These are phyloP conservation scores for Seminavis robusta DNA, from an alignment of 108 stramenopile genomes.

Conservation along the genomic window DNA sequence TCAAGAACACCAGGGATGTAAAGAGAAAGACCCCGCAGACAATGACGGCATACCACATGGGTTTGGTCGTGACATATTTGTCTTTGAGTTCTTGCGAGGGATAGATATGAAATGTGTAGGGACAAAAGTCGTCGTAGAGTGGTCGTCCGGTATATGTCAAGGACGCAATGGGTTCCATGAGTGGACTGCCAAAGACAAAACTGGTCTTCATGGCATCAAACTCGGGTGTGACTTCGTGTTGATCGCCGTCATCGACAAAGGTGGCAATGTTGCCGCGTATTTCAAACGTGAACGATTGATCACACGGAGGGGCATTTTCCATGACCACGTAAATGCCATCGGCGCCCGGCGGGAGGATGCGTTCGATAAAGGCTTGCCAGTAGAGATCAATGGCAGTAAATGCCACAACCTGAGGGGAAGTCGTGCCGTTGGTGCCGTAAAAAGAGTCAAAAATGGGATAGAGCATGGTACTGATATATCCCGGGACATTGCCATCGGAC, in stretches of 20 bases:
- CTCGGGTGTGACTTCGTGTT: no score
- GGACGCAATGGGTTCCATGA: background rate
- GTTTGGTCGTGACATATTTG: slow-evolving; percentile 22
- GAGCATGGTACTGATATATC: slow-evolving; percentile 6
- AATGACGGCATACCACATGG: slow-evolving; percentile 35
- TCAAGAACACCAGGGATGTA: no score
- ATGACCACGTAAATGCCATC: background rate
- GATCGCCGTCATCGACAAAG: slow-evolving; percentile 8
- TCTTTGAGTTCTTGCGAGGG: slow-evolving; percentile 5
- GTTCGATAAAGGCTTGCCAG: background rate
- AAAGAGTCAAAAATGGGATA: slow-evolving; percentile 1
- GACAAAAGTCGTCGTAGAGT: background rate
- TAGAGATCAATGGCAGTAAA: background rate
- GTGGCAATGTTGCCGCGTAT: background rate
- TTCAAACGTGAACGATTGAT: background rate
- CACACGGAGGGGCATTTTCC: background rate
- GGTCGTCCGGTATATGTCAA: background rate
- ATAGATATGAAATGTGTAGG: slow-evolving; percentile 5
- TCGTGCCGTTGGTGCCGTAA: background rate
- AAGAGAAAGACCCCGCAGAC: slow-evolving; percentile 46
- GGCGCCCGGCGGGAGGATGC: background rate
- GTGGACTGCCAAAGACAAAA: background rate
- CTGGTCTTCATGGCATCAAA: no score
- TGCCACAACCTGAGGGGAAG: background rate
- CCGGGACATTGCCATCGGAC: slow-evolving; percentile 4